phyloP scores from a whole-genome alignment of 2,329 filamentous ascomycete genomes.

The Fusarium illudens region DNA sequence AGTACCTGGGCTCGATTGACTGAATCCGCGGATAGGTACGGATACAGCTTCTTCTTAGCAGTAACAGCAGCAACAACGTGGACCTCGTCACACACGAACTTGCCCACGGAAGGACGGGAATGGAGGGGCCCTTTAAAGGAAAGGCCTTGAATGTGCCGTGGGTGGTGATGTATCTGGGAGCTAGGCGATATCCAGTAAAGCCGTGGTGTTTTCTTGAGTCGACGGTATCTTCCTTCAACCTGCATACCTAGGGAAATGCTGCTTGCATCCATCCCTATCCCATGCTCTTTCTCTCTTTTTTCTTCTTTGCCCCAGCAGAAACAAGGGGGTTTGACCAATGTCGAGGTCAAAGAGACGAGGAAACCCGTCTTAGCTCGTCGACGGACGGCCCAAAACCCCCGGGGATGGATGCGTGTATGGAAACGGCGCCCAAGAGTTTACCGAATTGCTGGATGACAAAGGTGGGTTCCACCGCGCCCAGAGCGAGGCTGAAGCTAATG shows the following conservation, averaged over 20 bases:
- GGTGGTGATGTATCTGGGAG: background rate
- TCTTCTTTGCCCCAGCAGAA: background rate
- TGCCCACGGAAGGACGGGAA: slow-evolving; percentile 24
- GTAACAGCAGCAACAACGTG: slow-evolving; percentile 12
- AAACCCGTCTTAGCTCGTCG: background rate
- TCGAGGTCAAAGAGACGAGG: background rate
- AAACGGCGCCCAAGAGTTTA: background rate
- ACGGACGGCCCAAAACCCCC: background rate
- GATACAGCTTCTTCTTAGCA: too few species aligned
- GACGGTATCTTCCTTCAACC: background rate
- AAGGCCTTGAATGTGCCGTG: slow-evolving; percentile 3
- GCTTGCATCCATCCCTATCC: background rate
- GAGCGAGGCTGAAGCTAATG: slow-evolving; percentile 28
- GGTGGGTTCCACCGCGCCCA: slow-evolving; percentile 26
- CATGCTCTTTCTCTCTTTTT: background rate
- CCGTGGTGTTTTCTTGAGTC: slow-evolving; percentile 11
- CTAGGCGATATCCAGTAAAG: slow-evolving; percentile 23
- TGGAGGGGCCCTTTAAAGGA: slow-evolving; percentile 35
- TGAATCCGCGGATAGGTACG: too few species aligned
- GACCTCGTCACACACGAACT: slow-evolving; percentile 26
- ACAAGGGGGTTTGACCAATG: background rate
- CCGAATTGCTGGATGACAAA: slow-evolving; percentile 14
- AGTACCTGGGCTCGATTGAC: too few species aligned
- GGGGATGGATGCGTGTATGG: background rate
- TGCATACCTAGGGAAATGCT: background rate